Evolutionary conservation across 805 yeast species (phyloP), one percentile per base, ranked within the genome.

Genomic region (Candida qinlingensis): DNA sequence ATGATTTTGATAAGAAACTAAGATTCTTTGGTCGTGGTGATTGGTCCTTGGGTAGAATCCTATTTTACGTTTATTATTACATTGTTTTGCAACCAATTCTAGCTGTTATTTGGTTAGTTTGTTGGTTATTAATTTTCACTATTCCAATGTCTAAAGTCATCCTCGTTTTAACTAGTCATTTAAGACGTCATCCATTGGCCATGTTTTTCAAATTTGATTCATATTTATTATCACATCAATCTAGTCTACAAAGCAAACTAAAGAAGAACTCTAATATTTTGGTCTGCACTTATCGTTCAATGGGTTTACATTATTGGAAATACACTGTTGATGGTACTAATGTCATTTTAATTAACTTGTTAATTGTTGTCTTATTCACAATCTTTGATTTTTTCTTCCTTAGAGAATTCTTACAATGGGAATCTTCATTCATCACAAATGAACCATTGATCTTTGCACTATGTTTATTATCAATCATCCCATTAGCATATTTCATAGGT

Each of bases 281-380:
- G 44, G 72, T 94, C 38, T 90, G 97, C 67, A 91, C 98, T 1
- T 92, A 89, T 68, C 79, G 98, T 61, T 88, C 96, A 48, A 81
- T 89, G 54, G 98, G 98, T 1, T 76, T 80, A 64, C 96, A 90
- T 64, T 94, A 94, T 68, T 94, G 91, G 72, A 94, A 94, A 71
- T 91, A 87, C 66, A 94, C 99, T 0, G 87, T 94, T 42, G 97
- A 88, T 55, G 99, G 99, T 51, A 91, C 97, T 3, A 92, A 94
- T 65, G 86, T 92, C 48, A 87, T 94, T 57, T 85, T 94, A 63
- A 83, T 94, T 69, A 94, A 94, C 62, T 70, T 94, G 67, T 75
- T 88, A 61, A 76, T 80, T 19, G 76, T 89, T 12, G 98, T 92
- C 10, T 60, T 85, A 3, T 87, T 90, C 63, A 92, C 92, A 4